Conservation (phyloP, 2,329 filamentous ascomycete genomes). For the Fusarium secorum region DNA sequence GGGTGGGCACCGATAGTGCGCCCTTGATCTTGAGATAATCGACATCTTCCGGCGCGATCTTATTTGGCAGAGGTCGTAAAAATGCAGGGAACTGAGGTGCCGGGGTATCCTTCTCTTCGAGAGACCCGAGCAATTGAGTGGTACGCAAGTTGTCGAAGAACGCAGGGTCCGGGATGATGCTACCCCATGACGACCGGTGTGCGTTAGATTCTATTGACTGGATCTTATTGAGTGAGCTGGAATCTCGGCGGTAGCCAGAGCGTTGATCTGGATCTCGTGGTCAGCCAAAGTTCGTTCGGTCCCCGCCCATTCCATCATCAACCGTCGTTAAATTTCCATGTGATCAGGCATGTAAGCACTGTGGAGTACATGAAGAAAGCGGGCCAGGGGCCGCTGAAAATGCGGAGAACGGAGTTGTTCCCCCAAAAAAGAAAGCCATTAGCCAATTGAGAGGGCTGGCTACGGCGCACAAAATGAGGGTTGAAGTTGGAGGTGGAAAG, state of each 20-base stretch:
- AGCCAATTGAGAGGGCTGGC: slow-evolving; percentile 28
- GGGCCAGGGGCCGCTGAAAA: slow-evolving; percentile 37
- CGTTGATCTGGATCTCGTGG: slow-evolving; percentile 51
- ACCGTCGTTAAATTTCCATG: slow-evolving; percentile 34
- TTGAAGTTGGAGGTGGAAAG: slow-evolving; percentile 12
- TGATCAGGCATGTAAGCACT: slow-evolving; percentile 32
- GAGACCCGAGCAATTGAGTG: slow-evolving; percentile 55
- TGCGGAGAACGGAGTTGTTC: slow-evolving; percentile 42
- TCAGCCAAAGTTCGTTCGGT: slow-evolving; percentile 39
- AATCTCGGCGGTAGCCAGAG: slow-evolving; percentile 48
- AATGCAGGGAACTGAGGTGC: slow-evolving; percentile 67
- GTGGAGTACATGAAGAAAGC: slow-evolving; percentile 37
- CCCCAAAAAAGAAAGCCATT: slow-evolving; percentile 32
- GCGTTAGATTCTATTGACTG: slow-evolving; percentile 38
- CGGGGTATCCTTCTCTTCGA: slow-evolving; percentile 56
- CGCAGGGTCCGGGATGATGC: slow-evolving; percentile 45
- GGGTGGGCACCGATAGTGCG: slow-evolving; percentile 77
- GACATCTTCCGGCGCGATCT: slow-evolving; percentile 82
- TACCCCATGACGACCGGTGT: slow-evolving; percentile 43
- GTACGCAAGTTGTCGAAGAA: slow-evolving; percentile 52
- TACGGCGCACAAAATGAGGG: slow-evolving; percentile 29
- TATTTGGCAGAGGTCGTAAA: slow-evolving; percentile 79
- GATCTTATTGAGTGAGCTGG: slow-evolving; percentile 43
- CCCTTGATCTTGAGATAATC: slow-evolving; percentile 85
- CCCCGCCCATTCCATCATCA: slow-evolving; percentile 2